Evolutionary conservation across 257 asterid genomes (phyloP), one percentile per base, ranked within the genome.

Genomic region (Solanum rostratum): DNA sequence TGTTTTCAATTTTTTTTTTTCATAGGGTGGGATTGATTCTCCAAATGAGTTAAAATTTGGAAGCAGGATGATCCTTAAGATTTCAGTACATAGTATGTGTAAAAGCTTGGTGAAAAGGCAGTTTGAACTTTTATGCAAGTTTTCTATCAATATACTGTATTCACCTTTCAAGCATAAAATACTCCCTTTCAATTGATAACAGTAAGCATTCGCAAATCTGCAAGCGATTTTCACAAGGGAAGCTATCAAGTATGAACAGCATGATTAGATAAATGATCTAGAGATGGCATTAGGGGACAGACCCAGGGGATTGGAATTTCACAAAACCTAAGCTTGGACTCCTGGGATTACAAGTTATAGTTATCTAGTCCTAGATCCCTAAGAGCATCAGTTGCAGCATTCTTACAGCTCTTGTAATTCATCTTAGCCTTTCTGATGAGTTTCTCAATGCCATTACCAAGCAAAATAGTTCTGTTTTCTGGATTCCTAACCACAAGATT

Each of bases 381-480:
- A 6, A 94, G 88, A 4, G 99, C 98, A 89, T 93, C 97, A 27
- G 97, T 91, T 68, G 98, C 98, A 24, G 98, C 98, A 66, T 86
- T 93, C 88, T 91, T 95, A 93, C 99, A 95, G 88, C 89, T 88
- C 88, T 85, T 93, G 87, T 95, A 97, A 85, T 80, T 92, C 85
- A 89, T 91, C 89, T 93, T 93, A 2, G 97, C 95, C 86, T 80
- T 92, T 87, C 97, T 89, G 69, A 93, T 91, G 69, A 92, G 84
- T 87, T 92, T 90, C 92, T 95, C 98, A 18, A 94, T 91, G 39
- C 98, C 99, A 70, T 90, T 91, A 54, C 87, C 89, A 3, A 93
- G 95, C 87, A 95, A 83, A 88, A 95, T 86, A 43, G 88, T 91
- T 88, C 98, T 95, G 89, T 94, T 95, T 86, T 95, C 97, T 27